phyloP scores from a whole-genome alignment of 345 rosid genomes.

The Hypericum androsaemum region DNA sequence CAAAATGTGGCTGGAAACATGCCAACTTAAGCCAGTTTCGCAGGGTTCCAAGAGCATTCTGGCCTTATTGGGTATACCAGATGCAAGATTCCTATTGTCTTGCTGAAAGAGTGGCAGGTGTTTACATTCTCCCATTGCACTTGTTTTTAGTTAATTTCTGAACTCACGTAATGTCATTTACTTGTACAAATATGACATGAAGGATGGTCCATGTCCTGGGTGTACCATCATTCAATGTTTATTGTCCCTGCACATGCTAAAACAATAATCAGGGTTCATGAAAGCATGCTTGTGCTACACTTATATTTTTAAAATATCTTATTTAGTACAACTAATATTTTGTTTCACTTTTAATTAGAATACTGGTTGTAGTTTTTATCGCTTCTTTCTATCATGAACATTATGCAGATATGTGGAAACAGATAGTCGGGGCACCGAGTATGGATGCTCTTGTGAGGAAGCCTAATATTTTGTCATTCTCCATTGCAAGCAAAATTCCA shows the following conservation, averaged over 20 bases:
- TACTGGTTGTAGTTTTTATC: too few species aligned
- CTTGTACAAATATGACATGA: too few species aligned
- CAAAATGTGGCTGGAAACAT: conserved; percentile 19
- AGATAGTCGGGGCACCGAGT: conserved; percentile 60
- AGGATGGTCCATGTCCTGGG: too few species aligned
- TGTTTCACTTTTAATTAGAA: too few species aligned
- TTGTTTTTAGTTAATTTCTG: too few species aligned
- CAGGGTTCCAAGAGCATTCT: conserved; percentile 51
- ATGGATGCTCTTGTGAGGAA: conserved; percentile 61
- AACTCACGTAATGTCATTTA: too few species aligned
- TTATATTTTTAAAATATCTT: too few species aligned
- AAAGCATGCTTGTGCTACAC: too few species aligned
- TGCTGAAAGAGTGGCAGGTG: conserved; percentile 89
- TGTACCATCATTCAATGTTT: too few species aligned
- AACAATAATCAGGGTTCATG: too few species aligned
- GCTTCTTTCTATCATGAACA: neutral
- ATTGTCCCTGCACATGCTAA: too few species aligned
- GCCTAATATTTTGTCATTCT: conserved; percentile 79
- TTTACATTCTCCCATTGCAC: neutral
- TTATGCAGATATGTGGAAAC: conserved; percentile 88
- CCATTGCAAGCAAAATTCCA: conserved; percentile 88
- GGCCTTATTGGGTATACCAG: conserved; percentile 79
- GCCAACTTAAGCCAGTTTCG: conserved; percentile 34
- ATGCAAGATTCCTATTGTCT: conserved; percentile 85
- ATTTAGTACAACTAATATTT: too few species aligned